Evolutionary conservation across 2,329 filamentous ascomycete species (phyloP).

Genomic region (Alternaria ethzedia): DNA sequence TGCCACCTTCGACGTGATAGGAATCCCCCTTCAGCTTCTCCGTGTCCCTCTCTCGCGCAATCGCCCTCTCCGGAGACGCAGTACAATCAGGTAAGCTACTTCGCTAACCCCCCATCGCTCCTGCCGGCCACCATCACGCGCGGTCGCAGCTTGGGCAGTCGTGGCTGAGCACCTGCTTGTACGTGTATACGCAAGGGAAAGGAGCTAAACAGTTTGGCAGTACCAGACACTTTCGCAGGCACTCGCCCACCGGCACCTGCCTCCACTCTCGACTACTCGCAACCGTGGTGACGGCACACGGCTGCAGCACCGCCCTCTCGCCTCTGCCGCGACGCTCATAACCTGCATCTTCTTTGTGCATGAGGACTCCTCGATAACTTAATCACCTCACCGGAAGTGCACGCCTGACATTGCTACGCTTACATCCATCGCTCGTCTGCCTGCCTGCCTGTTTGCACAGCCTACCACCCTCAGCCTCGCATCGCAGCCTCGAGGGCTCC

Average conservation of each 20-base stretch:
- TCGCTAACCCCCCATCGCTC: conserved; percentile 4
- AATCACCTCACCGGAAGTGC: conserved; percentile 34
- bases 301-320: conserved; percentile 2
- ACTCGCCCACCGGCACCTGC: conserved; percentile 8
- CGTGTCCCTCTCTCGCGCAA: neutral
- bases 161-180: conserved; percentile 1
- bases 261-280: conserved; percentile 1
- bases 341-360: conserved; percentile 23
- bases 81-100: neutral
- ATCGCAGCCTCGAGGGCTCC: conserved; percentile 11
- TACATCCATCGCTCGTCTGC: conserved; percentile 32
- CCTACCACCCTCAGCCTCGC: conserved; percentile 4
- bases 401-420: conserved; percentile 36
- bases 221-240: neutral
- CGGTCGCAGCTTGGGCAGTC: neutral
- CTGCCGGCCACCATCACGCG: neutral
- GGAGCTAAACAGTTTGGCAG: neutral
- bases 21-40: conserved; percentile 2
- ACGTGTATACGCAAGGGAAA: neutral
- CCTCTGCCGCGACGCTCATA: conserved; percentile 11
- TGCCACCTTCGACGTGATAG: conserved; percentile 8
- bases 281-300: neutral
- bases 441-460: conserved; percentile 11
- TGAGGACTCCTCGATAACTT: conserved; percentile 28
- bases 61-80: conserved; percentile 2